phyloP scores from a whole-genome alignment of 768 basidiomycete genomes.

The Mycena pura region DNA sequence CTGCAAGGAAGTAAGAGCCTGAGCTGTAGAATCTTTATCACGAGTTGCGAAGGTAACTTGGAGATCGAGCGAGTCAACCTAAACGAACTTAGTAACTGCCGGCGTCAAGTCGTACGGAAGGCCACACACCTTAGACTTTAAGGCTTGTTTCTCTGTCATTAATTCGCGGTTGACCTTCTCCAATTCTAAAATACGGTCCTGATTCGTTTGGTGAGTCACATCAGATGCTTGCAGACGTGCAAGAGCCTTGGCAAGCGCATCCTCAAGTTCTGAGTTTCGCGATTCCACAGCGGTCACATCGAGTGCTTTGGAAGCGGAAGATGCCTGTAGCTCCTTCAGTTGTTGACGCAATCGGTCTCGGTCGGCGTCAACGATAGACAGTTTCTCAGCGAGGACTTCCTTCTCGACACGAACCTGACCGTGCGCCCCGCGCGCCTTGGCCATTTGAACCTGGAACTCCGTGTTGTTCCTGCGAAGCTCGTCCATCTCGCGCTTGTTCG shows the following conservation, averaged over 20 bases:
- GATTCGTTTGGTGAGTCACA: constrained; percentile 63
- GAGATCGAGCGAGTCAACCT: constrained; percentile 70
- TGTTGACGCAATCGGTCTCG: constrained; percentile 65
- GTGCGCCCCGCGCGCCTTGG: constrained; percentile 78
- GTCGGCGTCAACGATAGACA: constrained; percentile 65
- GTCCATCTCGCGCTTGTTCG: constrained; percentile 67
- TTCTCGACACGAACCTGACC: constrained; percentile 86
- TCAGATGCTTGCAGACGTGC: constrained; percentile 77
- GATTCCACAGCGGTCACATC: constrained; percentile 56
- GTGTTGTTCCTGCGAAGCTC: constrained; percentile 72
- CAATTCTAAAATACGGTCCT: constrained; percentile 64
- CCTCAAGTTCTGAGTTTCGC: constrained; percentile 68
- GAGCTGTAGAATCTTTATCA: constrained; percentile 65
- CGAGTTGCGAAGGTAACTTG: constrained; percentile 61
- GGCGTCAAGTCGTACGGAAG: not conserved
- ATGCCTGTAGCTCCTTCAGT: constrained; percentile 59
- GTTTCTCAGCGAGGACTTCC: constrained; percentile 70
- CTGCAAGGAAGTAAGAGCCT: constrained; percentile 59
- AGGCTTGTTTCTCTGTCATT: constrained; percentile 57
- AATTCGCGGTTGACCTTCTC: constrained; percentile 68
- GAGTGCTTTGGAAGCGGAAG: constrained; percentile 47
- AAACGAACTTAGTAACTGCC: constrained; percentile 17
- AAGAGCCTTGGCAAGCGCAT: constrained; percentile 75
- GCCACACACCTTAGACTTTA: constrained; percentile 64
- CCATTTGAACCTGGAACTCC: constrained; percentile 75